Percentiles rank a stretch among this genome's conserved stretches.
These are phyloP conservation scores for Lasiosphaeria hispida DNA, from an alignment of 495 filamentous ascomycete genomes.

Conservation along the genomic window DNA sequence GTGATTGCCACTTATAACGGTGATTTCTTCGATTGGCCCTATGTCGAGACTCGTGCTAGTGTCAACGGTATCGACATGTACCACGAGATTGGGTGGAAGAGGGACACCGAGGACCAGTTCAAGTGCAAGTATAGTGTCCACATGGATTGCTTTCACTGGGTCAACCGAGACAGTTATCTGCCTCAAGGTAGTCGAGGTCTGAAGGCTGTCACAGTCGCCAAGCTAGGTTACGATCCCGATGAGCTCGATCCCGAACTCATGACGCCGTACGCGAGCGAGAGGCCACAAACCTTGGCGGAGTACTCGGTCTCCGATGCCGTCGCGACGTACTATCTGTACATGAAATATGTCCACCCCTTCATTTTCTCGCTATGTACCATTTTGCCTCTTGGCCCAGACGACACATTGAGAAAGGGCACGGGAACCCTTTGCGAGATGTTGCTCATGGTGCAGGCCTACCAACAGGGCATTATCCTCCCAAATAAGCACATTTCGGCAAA, in stretches of 20 bases:
- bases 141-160: constrained; percentile 99
- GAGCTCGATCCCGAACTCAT: constrained; percentile 97
- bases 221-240: constrained; percentile 97
- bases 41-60: constrained; percentile 89
- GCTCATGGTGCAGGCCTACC: constrained; percentile 96
- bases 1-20: constrained; percentile 99
- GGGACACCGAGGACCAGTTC: constrained; percentile 93
- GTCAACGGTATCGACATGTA: constrained; percentile 99
- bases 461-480: constrained; percentile 85
- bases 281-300: constrained; percentile 89
- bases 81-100: constrained; percentile 92
- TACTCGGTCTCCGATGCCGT: constrained; percentile 99
- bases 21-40: constrained; percentile 99
- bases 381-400: constrained; percentile 87
- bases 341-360: constrained; percentile 99
- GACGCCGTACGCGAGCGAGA: constrained; percentile 89
- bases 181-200: constrained; percentile 96
- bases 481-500: constrained; percentile 93
- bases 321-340: constrained; percentile 98
- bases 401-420: constrained; percentile 90
- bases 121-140: constrained; percentile 92
- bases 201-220: constrained; percentile 96
- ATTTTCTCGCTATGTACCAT: constrained; percentile 98
- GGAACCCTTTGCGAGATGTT: constrained; percentile 98
- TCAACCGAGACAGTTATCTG: constrained; percentile 96